Conservation (phyloP, 2,329 filamentous ascomycete genomes). For the Dactylellina parvicollis region DNA sequence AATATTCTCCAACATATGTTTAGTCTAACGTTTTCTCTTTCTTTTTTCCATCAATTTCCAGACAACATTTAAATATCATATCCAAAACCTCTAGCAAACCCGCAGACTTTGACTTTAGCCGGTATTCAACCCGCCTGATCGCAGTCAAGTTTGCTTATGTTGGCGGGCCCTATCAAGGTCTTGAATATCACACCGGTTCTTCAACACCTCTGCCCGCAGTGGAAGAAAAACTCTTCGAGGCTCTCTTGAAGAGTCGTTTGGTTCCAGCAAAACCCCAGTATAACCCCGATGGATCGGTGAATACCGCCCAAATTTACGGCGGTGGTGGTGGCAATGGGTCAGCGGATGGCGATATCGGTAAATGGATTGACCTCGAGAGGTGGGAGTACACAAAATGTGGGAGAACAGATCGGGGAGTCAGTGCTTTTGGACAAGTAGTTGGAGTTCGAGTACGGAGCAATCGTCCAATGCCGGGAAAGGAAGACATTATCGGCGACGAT, state of each 20-base stretch:
- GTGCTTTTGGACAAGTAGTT: slow-evolving; percentile 95
- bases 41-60: not conserved
- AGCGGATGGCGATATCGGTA: slow-evolving; percentile 47
- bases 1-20: not conserved
- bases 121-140: slow-evolving; percentile 83
- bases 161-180: slow-evolving; percentile 89
- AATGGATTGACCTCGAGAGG: slow-evolving; percentile 76
- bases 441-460: slow-evolving; percentile 83
- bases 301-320: slow-evolving; percentile 62
- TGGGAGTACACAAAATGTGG: slow-evolving; percentile 96
- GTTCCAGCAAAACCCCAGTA: slow-evolving; percentile 70
- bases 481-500: slow-evolving; percentile 52
- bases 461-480: slow-evolving; percentile 67
- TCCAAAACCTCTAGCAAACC: slow-evolving; percentile 15
- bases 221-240: slow-evolving; percentile 94
- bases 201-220: slow-evolving; percentile 78
- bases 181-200: slow-evolving; percentile 82
- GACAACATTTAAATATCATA: slow-evolving; percentile 1
- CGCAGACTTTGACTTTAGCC: slow-evolving; percentile 75
- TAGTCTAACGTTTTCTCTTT: not conserved
- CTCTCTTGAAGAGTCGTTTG: slow-evolving; percentile 80
- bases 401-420: slow-evolving; percentile 90
- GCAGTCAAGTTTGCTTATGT: slow-evolving; percentile 94
- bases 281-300: slow-evolving; percentile 56
- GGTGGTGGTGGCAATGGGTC: slow-evolving; percentile 61